Evolutionary conservation across 2,329 filamentous ascomycete genomes (phyloP), one percentile per base, ranked within the genome.

Genomic region (Alternaria triticimaculans): DNA sequence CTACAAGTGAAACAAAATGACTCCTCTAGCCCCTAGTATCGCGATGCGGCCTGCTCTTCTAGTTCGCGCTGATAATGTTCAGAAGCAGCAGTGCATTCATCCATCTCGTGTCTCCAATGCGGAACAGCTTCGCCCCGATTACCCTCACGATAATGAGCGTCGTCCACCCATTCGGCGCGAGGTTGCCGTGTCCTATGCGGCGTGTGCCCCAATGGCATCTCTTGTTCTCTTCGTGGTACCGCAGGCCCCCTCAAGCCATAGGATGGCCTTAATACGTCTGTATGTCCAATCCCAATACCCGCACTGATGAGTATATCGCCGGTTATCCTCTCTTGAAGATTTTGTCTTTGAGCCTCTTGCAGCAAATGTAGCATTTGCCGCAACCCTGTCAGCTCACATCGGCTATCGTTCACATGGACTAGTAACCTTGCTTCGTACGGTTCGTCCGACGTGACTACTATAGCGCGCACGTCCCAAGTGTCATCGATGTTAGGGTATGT

Each of bases 181-280:
- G 33, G 33, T 37, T 37, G 30, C 4, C 14, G 30, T 3, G 8
- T 37, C 14, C 30, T 14, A 37, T 15, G 14, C 14, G 14, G 30
- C 33, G 8, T 0, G 8, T 41, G 8, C 4, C 15, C 4, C 33
- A 41, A 9, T 41, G 15, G 15, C 15, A 41, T 41, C 33, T 41
- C 33, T 41, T 41, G 33, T n/a, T 1, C 15, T 41, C 15, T 41
- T n/a, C 1, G 33, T 4, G 33, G 33, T 41, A 0, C 2, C 6
- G 15, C 33, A 41, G 33, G 2, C 33, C 33, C 33, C 15, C 33
- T 41, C 15, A 4, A 3, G 15, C 15, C 3, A 41, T 41, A 15
- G 2, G 1, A n/a, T n/a, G 2, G 3, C 0, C 33, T n/a, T 41
- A 1, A 37, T 2, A 2, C 14, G 14, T 37, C 14, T 4, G 3